Evolutionary conservation across 805 yeast species (phyloP).

Genomic region (Hanseniaspora singularis): DNA sequence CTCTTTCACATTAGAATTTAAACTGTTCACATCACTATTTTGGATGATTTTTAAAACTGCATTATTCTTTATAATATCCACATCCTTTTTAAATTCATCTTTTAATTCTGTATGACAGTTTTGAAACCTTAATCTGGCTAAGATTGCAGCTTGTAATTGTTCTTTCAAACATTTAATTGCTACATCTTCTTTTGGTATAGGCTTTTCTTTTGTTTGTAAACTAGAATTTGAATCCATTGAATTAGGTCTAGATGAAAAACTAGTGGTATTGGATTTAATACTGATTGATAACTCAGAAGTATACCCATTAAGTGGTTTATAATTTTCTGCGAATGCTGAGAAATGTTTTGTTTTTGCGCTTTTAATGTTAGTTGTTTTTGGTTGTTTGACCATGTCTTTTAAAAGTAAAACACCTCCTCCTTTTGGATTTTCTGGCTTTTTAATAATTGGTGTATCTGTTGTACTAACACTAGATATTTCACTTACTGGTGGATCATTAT

Average conservation of each 20-base stretch:
- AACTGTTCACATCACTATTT: background rate
- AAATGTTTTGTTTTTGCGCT: constrained; percentile 1
- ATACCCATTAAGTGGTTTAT: constrained; percentile 6
- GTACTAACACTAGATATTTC: background rate
- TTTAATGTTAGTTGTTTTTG: background rate
- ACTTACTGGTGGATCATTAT: background rate
- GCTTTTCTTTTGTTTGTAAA: background rate
- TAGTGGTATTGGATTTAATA: no score
- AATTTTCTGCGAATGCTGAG: constrained; percentile 14
- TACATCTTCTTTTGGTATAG: background rate
- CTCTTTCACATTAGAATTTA: background rate
- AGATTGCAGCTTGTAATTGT: background rate
- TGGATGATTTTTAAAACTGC: background rate
- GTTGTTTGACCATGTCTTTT: background rate
- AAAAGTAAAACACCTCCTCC: no score
- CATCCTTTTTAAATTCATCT: background rate
- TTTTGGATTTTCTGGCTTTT: no score
- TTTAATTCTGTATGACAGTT: background rate
- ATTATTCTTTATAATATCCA: background rate
- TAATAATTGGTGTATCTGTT: no score
- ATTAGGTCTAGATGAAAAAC: no score
- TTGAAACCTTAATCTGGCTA: background rate
- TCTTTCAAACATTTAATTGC: background rate
- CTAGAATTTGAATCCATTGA: no score
- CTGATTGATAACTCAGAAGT: no score